Evolutionary conservation across 140 eudicot species (phyloP), one percentile per base, ranked within the genome.

Genomic region (Flaveria floridana): DNA sequence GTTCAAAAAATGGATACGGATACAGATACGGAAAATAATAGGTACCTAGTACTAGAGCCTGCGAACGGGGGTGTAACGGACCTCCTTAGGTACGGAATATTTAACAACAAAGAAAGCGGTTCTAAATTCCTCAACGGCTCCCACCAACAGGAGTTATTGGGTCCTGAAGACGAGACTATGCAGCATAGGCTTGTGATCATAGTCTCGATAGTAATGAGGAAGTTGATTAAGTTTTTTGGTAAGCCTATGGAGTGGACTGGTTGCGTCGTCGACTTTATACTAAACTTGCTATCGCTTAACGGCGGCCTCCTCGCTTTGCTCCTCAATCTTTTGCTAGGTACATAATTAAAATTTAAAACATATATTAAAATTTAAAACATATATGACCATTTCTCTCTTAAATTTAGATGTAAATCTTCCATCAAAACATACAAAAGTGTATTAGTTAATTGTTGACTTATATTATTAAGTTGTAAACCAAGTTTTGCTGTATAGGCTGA

Each of bases 211-310:
- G 16, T 93, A 11, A 78, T 79, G 73, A 83, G 87, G 80, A 93
- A 92, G 80, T 46, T 92, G 34, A 70, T 92, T 0, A 82, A 74
- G 65, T 3, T 92, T 92, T 51, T 80, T 6, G 86, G 79, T 41
- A 86, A 87, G 79, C 98, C 96, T 10, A 68, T 93, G 94, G 89
- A 88, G 47, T 85, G 88, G 86, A 23, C 21, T 44, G 98, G 98
- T 13, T 87, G 61, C 81, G 4, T 85, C 47, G 65, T 90, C 14
- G 97, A 93, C 73, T 90, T 87, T 65, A 2, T 88, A 44, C 89
- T 90, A 12, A 93, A 93, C 79, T 80, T 93, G 20, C 70, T 93
- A 50, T 87, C 89, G 18, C 86, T 83, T 76, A 93, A 93, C 73
- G 88, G 86, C 65, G 68, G 79, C 66, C 50, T 88, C 65, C 64